Base-by-base conservation (phyloP, 2,329 filamentous ascomycete species). In the Diaporthe australafricana region DNA sequence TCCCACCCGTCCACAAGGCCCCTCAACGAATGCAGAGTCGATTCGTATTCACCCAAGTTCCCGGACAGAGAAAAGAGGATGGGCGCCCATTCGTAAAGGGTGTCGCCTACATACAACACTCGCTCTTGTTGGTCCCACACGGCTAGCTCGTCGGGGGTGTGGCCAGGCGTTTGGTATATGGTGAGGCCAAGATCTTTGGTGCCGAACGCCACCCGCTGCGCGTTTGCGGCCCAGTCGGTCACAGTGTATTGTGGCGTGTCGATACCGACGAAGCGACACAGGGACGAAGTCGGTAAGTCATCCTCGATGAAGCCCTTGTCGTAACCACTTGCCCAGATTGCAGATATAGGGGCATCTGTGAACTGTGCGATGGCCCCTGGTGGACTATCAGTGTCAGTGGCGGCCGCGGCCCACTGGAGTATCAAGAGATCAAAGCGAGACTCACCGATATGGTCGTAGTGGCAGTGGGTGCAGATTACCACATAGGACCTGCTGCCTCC, bases 401-500 rank as follows among this genome's bases (percentile, higher is more conserved):
- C 38, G 12, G 7, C 6, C 22, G 14, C 6, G 12, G 30, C 20
- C 9, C 25, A n/a, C 20, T 30, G 8, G 12, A n/a, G 57, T 9
- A 27, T 9, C 32, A 9, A 25, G 17, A 35, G n/a, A 16, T 7
- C n/a, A n/a, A n/a, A 40, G 16, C 17, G 22, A 20, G 3, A 30
- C 68, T 30, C 55, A 77, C 77, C 77, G 6, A 82, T 82, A 60
- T 82, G 80, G 62, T 87, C 85, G 73, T 82, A 86, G 71, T 87
- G 85, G 74, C 85, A 87, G 74, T 87, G 85, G 1, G 82, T 83
- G 74, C 81, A 82, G 56, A 87, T 80, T 20, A 86, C 80, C 9
- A 82, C 74, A 73, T 87, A 87, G 68, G 57, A 38, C 69, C 77
- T 81, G 11, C 55, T 48, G 0, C 78, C 78, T 5, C 70, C 70